Conservation (phyloP, 192 early-diverging fungal genomes). For the Phycomyces nitens region DNA sequence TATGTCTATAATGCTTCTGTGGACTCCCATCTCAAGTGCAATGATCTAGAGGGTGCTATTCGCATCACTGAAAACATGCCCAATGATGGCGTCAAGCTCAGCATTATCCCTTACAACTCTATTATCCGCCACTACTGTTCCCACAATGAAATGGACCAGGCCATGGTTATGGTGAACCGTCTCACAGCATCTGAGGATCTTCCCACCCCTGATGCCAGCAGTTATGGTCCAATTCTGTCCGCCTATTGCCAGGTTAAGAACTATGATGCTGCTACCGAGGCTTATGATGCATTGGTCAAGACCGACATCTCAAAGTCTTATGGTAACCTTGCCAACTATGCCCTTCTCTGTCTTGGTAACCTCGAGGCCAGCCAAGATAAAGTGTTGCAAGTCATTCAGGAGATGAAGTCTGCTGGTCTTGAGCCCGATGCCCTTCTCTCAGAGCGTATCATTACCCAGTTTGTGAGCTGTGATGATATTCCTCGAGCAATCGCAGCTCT, state of each 20-base stretch:
- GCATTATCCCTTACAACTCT: conserved; percentile 31
- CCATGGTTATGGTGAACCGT: conserved; percentile 13
- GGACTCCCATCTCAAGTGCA: conserved; percentile 35
- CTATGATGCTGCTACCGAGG: conserved; percentile 13
- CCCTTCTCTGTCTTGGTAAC: conserved; percentile 21
- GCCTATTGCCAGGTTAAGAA: conserved; percentile 11
- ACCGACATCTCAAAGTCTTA: conserved; percentile 33
- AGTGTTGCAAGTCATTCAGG: conserved; percentile 14
- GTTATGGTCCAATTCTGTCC: conserved; percentile 32
- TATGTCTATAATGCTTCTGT: conserved; percentile 39
- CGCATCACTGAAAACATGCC: conserved; percentile 27
- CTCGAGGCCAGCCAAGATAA: not conserved
- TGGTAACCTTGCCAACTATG: conserved; percentile 34
- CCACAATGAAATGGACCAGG: conserved; percentile 11
- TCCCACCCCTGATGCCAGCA: conserved; percentile 34
- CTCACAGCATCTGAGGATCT: conserved; percentile 10
- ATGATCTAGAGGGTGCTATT: conserved; percentile 22
- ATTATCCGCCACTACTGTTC: conserved; percentile 34
- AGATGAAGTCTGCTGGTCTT: conserved; percentile 24
- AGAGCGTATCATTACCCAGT: conserved; percentile 17
- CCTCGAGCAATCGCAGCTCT: conserved; percentile 17
- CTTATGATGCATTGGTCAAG: conserved; percentile 24
- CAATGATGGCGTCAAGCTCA: conserved; percentile 22
- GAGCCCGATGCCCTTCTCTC: conserved; percentile 28
- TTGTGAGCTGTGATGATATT: conserved; percentile 3